phyloP scores from a whole-genome alignment of 2,329 filamentous ascomycete genomes.

The Apiospora marii region DNA sequence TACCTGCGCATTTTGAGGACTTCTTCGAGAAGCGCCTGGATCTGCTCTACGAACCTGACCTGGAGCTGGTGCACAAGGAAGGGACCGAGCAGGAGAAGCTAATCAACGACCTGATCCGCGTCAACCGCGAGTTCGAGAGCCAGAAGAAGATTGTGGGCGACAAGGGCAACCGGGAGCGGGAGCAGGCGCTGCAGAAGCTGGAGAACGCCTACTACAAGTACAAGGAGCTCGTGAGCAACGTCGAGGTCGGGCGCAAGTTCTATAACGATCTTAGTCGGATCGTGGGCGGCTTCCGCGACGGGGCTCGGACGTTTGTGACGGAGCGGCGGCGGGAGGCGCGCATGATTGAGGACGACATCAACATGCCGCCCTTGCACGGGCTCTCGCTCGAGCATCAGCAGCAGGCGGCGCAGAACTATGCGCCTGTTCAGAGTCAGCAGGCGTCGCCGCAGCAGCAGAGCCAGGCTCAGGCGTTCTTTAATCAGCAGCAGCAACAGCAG shows the following conservation, averaged over 20 bases:
- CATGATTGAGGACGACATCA: slow-evolving; percentile 57
- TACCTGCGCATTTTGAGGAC: slow-evolving; percentile 88
- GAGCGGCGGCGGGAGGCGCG: slow-evolving; percentile 82
- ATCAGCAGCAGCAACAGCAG: slow-evolving; percentile 37
- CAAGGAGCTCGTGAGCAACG: slow-evolving; percentile 91
- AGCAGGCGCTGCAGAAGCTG: slow-evolving; percentile 84
- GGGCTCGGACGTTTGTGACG: slow-evolving; percentile 78
- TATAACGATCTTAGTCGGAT: slow-evolving; percentile 96
- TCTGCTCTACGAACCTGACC: slow-evolving; percentile 78
- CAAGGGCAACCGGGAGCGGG: slow-evolving; percentile 73
- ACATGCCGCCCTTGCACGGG: slow-evolving; percentile 41
- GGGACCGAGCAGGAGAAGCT: slow-evolving; percentile 78
- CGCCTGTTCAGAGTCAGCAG: slow-evolving; percentile 16
- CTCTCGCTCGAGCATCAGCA: slow-evolving; percentile 35
- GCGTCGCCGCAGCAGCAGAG: slow-evolving; percentile 26
- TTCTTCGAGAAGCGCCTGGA: slow-evolving; percentile 86
- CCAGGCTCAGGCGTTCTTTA: slow-evolving; percentile 28
- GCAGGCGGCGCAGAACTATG: slow-evolving; percentile 14
- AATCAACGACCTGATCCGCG: slow-evolving; percentile 72
- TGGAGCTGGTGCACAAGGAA: slow-evolving; percentile 75
- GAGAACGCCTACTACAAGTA: slow-evolving; percentile 96
- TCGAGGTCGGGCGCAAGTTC: slow-evolving; percentile 92
- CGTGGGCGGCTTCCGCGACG: slow-evolving; percentile 80
- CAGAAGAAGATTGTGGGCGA: slow-evolving; percentile 73
- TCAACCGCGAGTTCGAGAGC: slow-evolving; percentile 79